Percentiles rank a stretch among this genome's conserved stretches.
Evolutionary conservation across 1,139 yeast species (phyloP).

Genomic region (Hansenula lynferdii): DNA sequence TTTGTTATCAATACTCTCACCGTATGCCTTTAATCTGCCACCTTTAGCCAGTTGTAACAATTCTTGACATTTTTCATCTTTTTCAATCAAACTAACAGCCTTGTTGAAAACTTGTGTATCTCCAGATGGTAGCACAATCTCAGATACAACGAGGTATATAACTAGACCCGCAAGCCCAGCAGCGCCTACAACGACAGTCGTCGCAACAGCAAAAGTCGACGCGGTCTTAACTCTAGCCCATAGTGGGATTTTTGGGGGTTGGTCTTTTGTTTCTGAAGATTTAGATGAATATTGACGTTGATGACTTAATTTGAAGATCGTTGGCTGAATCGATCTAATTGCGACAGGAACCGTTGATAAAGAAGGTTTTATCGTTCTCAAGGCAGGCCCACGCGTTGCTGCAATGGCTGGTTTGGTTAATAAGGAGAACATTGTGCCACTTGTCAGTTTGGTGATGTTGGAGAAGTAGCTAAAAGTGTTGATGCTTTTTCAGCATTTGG

Average conservation of each 20-base stretch:
- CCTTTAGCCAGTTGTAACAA: conserved; percentile 49
- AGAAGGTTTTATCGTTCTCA: too few species aligned
- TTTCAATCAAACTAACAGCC: conserved; percentile 72
- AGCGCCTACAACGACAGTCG: conserved; percentile 62
- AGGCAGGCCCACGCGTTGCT: too few species aligned
- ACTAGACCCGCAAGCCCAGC: conserved; percentile 66
- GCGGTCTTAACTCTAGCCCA: conserved; percentile 45
- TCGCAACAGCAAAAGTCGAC: conserved; percentile 56
- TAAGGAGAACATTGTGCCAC: too few species aligned
- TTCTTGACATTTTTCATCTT: conserved; percentile 55
- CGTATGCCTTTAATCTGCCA: conserved; percentile 75
- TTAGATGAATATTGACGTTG: conserved; percentile 1
- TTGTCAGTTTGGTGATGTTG: too few species aligned
- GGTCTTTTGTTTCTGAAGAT: background rate
- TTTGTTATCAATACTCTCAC: conserved; percentile 63
- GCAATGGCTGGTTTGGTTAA: too few species aligned
- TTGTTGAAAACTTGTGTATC: conserved; percentile 88
- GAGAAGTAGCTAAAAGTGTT: too few species aligned
- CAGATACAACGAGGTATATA: conserved; percentile 70
- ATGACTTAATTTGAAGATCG: too few species aligned
- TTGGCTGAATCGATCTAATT: too few species aligned
- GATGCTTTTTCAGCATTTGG: too few species aligned
- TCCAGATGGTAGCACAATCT: conserved; percentile 81
- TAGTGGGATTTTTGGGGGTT: conserved; percentile 22
- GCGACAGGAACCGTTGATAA: too few species aligned